phyloP scores from a whole-genome alignment of 768 basidiomycete species.

The Porphyrellus cyaneotinctus region DNA sequence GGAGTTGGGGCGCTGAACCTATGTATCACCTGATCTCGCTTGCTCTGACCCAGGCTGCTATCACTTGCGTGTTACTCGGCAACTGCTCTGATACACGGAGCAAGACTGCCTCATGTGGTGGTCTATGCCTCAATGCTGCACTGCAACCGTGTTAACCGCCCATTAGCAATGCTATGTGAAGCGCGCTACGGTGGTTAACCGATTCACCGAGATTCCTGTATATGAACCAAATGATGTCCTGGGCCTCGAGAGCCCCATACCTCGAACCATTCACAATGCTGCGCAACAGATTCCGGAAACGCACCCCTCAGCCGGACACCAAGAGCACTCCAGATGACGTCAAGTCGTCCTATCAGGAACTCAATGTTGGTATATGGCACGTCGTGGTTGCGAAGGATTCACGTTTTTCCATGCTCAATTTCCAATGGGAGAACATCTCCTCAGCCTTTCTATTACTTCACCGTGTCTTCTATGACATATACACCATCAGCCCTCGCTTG shows the following conservation, averaged over 20 bases:
- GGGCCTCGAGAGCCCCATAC: not conserved
- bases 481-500: conserved; percentile 19
- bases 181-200: no score
- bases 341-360: conserved; percentile 9
- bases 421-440: conserved; percentile 7
- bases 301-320: not conserved
- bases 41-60: no score
- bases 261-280: not conserved
- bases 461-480: conserved; percentile 20
- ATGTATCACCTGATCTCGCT: no score
- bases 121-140: no score
- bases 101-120: no score
- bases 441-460: conserved; percentile 2
- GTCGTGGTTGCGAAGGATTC: conserved; percentile 15
- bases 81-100: no score
- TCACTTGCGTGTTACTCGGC: no score
- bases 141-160: no score
- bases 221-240: not conserved
- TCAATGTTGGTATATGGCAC: conserved; percentile 24
- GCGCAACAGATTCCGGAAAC: not conserved
- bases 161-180: no score
- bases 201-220: not conserved
- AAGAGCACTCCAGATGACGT: not conserved
- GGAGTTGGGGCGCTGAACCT: no score
- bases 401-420: not conserved